Percentiles rank a stretch among this genome's conserved stretches.
phyloP scores from a whole-genome alignment of 2,329 filamentous ascomycete species.

The Fulvia fulva region DNA sequence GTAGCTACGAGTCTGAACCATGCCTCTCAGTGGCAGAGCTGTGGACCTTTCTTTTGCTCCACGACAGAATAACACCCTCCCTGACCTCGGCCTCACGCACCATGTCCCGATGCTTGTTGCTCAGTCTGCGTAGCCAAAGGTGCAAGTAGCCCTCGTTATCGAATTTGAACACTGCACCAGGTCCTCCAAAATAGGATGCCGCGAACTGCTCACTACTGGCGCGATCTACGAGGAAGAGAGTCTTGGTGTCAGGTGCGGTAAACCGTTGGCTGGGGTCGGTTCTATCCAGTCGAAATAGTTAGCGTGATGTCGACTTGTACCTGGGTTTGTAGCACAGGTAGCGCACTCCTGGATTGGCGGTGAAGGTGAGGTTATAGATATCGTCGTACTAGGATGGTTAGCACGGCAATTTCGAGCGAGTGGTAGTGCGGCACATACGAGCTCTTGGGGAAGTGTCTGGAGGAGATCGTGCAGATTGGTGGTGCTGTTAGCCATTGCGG shows the following conservation, averaged over 20 bases:
- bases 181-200: neutral
- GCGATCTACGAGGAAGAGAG: neutral
- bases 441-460: neutral
- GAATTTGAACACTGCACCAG: neutral
- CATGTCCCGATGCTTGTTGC: neutral
- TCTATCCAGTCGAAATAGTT: neutral
- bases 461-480: neutral
- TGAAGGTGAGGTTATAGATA: conserved; percentile 3
- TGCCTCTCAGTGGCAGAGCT: too few species aligned
- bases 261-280: neutral
- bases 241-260: neutral
- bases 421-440: neutral
- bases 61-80: too few species aligned
- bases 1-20: neutral
- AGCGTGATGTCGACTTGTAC: neutral
- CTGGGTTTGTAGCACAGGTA: neutral
- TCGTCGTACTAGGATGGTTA: neutral
- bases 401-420: neutral
- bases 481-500: neutral
- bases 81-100: neutral
- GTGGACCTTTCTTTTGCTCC: too few species aligned
- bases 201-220: neutral
- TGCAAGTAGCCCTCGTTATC: too few species aligned
- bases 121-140: neutral
- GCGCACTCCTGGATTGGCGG: neutral